Evolutionary conservation across 768 basidiomycete genomes (phyloP), one percentile per base, ranked within the genome.

Genomic region (Lactifluus hygrophoroides): DNA sequence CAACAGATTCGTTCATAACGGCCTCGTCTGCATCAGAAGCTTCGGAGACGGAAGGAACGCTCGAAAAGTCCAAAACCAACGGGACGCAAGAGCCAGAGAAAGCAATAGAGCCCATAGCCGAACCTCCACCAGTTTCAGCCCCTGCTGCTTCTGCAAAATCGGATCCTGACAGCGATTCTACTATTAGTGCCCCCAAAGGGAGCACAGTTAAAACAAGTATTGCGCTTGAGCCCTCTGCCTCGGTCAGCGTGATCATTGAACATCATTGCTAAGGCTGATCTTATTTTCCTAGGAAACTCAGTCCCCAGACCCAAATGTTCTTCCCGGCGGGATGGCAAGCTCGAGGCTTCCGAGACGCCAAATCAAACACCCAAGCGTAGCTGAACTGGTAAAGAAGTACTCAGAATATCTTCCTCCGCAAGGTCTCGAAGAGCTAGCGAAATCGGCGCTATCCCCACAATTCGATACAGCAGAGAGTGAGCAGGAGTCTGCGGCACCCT

Each of bases 361-460:
- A 8, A 68, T 71, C 1, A 75, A 79, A 49, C 80, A 80, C 16
- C 78, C 84, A 3, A 85, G 76, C 59, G 92, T 96, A 0, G 90
- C 93, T 16, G 91, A 95, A 61, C 74, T 94, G 21, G 88, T 94
- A 16, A 86, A 81, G 62, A 86, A 83, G 54, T 91, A 90, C 69
- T 85, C 88, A 68, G 85, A 88, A 60, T 86, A 81, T 61, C 72
- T 90, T 9, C 88, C 88, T 50, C 75, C 85, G 16, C 83, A 82
- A 56, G 84, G 85, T 3, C 78, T 90, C 5, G 82, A 85, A 61
- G 86, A 88, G 52, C 75, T 90, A 21, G 78, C 84, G 2, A 84
- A 79, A 70, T 85, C 85, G 7, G 88, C 88, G 10, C 72, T 89
- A 47, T 70, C 84, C 32, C 86, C 86, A 28, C 52, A 50, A 4